Evolutionary conservation across 192 early-diverging fungal genomes (phyloP).

Genomic region (Umbelopsis sp.): DNA sequence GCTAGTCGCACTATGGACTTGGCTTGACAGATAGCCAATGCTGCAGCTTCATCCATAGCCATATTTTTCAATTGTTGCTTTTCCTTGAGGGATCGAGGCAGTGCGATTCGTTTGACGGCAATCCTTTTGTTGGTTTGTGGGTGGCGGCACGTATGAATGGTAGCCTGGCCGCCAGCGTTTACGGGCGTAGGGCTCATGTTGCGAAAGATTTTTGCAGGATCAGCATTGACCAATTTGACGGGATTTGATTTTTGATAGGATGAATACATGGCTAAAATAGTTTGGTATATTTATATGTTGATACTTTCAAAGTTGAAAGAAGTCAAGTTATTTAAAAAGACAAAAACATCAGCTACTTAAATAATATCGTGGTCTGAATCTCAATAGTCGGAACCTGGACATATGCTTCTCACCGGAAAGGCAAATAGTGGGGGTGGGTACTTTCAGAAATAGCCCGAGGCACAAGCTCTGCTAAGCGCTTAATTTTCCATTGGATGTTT

Average conservation of each 20-base stretch:
- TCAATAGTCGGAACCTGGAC: too few species aligned
- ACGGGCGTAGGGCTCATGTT: constrained; percentile 2
- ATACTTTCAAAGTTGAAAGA: too few species aligned
- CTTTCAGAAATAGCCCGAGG: too few species aligned
- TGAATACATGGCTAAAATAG: not conserved
- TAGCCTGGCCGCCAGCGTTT: not conserved
- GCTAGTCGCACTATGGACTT: not conserved
- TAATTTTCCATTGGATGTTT: too few species aligned
- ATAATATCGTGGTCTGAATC: not conserved
- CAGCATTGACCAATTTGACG: constrained; percentile 8
- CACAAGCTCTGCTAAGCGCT: too few species aligned
- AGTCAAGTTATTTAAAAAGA: not conserved
- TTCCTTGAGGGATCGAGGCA: constrained; percentile 1
- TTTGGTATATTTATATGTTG: too few species aligned
- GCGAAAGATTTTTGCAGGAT: constrained; percentile 8
- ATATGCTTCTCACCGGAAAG: constrained; percentile 20
- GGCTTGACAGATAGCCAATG: not conserved
- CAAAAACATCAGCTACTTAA: not conserved
- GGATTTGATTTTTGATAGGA: not conserved
- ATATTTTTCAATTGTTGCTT: not conserved
- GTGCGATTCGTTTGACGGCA: constrained; percentile 1
- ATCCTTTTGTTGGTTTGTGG: not conserved
- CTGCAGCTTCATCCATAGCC: constrained; percentile 9
- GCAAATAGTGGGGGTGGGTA: constrained; percentile 6
- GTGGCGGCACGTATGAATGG: constrained; percentile 7